phyloP scores from a whole-genome alignment of 129 eudicot species.

The Pittosporum tobira region DNA sequence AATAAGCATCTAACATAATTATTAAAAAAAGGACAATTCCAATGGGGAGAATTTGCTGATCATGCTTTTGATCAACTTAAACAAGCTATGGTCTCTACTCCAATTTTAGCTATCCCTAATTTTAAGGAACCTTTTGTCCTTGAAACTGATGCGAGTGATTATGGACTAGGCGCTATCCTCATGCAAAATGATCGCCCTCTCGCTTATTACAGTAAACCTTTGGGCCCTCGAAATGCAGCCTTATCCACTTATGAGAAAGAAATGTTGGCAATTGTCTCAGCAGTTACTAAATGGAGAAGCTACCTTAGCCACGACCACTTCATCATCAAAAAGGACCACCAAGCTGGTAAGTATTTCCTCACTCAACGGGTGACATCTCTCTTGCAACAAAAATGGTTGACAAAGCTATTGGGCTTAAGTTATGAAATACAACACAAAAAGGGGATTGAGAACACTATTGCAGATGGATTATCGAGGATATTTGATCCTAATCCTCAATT shows the following conservation, averaged over 20 bases:
- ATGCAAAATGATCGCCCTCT: slow-evolving; percentile 7
- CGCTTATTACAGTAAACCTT: slow-evolving; percentile 7
- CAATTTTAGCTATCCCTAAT: neutral
- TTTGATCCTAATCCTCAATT: too few relatives aligned
- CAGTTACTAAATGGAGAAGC: neutral
- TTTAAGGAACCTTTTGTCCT: neutral
- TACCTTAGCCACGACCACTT: neutral
- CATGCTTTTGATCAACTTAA: neutral
- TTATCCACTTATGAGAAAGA: slow-evolving; percentile 9
- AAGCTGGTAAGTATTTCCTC: neutral
- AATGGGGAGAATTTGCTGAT: neutral
- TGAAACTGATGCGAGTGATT: neutral
- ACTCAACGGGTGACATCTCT: neutral
- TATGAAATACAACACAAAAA: slow-evolving; percentile 1
- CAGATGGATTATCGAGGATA: neutral
- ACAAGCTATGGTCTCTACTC: neutral
- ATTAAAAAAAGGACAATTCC: neutral
- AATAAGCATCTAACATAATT: neutral
- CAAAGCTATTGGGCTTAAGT: too few relatives aligned
- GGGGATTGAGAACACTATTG: slow-evolving; percentile 3
- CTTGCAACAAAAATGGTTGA: neutral
- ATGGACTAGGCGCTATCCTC: neutral
- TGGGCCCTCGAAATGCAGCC: neutral
- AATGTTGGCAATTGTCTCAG: neutral
- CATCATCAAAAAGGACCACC: neutral